These are phyloP conservation scores for Saksenaea vasiformis DNA, from an alignment of 371 early-diverging fungal species.

Conservation along the genomic window DNA sequence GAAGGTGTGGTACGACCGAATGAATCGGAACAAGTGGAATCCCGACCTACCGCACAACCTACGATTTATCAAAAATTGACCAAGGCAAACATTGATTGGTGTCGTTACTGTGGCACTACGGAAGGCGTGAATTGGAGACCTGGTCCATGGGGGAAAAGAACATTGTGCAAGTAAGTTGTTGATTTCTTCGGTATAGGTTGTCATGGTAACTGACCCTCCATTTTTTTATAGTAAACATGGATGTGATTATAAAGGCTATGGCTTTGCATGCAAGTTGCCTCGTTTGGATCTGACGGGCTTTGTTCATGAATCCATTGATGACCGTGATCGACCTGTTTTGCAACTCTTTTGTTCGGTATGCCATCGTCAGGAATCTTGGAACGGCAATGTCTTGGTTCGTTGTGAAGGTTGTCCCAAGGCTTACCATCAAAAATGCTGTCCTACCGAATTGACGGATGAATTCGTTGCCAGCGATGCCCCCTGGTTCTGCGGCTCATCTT, in stretches of 20 bases:
- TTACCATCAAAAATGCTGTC: slow-evolving; percentile 73
- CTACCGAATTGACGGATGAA: slow-evolving; percentile 49
- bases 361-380: slow-evolving; percentile 69
- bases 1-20: background rate
- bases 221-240: slow-evolving; percentile 78
- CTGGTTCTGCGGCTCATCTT: slow-evolving; percentile 78
- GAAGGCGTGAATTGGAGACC: slow-evolving; percentile 93
- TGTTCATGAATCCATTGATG: slow-evolving; percentile 70
- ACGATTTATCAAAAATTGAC: slow-evolving; percentile 72
- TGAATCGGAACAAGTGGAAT: slow-evolving; percentile 8
- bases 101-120: slow-evolving; percentile 92
- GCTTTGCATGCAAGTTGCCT: slow-evolving; percentile 87
- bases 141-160: slow-evolving; percentile 94
- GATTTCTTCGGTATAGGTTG: too few relatives aligned
- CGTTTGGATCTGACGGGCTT: slow-evolving; percentile 83
- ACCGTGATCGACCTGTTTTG: slow-evolving; percentile 84
- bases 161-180: slow-evolving; percentile 81
- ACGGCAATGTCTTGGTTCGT: slow-evolving; percentile 69
- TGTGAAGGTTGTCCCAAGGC: slow-evolving; percentile 90
- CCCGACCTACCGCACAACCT: slow-evolving; percentile 24
- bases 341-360: slow-evolving; percentile 84
- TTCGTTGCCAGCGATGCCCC: slow-evolving; percentile 44
- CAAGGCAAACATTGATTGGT: slow-evolving; percentile 80
- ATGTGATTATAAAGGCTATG: slow-evolving; percentile 93
- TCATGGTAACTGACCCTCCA: slow-evolving; percentile 5